A percentile compares a stretch with the other conserved stretches of the same genome.
phyloP scores from a whole-genome alignment of 306 rosid genomes.

The Rosa multiflora region DNA sequence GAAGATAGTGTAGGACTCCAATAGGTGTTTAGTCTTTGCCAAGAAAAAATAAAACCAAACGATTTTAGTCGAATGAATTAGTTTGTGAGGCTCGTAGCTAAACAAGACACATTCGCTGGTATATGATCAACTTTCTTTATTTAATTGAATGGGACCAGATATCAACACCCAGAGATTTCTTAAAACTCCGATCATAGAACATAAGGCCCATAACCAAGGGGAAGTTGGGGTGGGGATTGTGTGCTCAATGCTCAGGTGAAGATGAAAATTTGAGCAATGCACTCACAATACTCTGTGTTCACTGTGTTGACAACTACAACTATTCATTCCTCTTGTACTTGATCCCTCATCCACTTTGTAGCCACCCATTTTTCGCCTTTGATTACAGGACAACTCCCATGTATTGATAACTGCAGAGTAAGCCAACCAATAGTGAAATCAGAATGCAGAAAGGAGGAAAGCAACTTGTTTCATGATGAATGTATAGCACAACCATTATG shows the following conservation, averaged over 20 bases:
- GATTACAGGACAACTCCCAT: slow-evolving; percentile 87
- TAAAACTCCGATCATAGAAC: neutral
- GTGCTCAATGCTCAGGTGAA: slow-evolving; percentile 11
- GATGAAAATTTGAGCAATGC: slow-evolving; percentile 3
- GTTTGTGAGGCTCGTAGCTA: neutral
- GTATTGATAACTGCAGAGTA: slow-evolving; percentile 70
- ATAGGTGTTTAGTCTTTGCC: neutral
- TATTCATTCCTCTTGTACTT: slow-evolving; percentile 44
- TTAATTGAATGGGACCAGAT: neutral
- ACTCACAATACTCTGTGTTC: neutral
- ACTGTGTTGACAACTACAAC: neutral
- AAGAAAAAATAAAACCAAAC: neutral
- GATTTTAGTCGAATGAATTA: neutral
- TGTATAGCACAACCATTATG: neutral
- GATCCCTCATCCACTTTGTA: slow-evolving; percentile 88
- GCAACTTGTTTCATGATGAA: neutral
- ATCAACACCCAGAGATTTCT: neutral
- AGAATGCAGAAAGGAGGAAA: neutral
- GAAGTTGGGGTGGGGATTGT: neutral
- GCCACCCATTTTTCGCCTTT: slow-evolving; percentile 93
- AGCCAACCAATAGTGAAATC: slow-evolving; percentile 19
- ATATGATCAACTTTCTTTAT: neutral
- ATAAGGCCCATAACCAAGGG: neutral
- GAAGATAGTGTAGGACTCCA: neutral
- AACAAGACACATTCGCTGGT: neutral